phyloP scores from a whole-genome alignment of 1,284 basidiomycete genomes.

The Cryptococcus sp. region DNA sequence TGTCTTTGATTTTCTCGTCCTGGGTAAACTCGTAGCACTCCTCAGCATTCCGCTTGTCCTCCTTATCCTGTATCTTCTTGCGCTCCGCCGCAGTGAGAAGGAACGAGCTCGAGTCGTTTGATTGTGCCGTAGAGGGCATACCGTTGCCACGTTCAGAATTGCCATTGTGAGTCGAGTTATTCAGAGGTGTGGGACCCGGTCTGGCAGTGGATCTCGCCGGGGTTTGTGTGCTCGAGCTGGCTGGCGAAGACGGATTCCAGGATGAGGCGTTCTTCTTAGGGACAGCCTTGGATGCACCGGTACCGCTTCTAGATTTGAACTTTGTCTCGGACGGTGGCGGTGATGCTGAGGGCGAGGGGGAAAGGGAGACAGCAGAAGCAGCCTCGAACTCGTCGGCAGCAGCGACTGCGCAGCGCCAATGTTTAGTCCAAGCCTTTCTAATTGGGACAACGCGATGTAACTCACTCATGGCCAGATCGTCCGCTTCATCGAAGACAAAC shows the following conservation, averaged over 20 bases:
- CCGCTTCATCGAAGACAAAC: slow-evolving; percentile 45
- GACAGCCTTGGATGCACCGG: slow-evolving; percentile 24
- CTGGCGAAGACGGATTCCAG: slow-evolving; percentile 11
- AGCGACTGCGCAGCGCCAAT: slow-evolving; percentile 26
- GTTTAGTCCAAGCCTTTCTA: background rate
- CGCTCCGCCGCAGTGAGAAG: slow-evolving; percentile 87
- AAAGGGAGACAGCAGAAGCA: slow-evolving; percentile 30
- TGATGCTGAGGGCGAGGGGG: slow-evolving; percentile 38
- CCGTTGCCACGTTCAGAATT: background rate
- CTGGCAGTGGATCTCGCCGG: background rate
- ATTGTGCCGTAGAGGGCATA: background rate
- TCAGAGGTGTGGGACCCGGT: background rate
- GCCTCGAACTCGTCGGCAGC: slow-evolving; percentile 45
- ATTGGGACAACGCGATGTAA: background rate
- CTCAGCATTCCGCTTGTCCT: slow-evolving; percentile 77
- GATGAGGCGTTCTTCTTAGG: slow-evolving; percentile 26
- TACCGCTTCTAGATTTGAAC: slow-evolving; percentile 8
- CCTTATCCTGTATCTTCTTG: slow-evolving; percentile 72
- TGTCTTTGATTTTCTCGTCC: slow-evolving; percentile 60
- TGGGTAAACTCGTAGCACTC: slow-evolving; percentile 79
- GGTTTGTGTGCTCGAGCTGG: background rate
- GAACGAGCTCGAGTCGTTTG: slow-evolving; percentile 41
- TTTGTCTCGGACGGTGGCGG: slow-evolving; percentile 19
- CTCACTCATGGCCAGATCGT: slow-evolving; percentile 47
- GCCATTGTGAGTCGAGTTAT: background rate